Evolutionary conservation across 805 yeast species (phyloP).

Genomic region (Yarrowia sp.): DNA sequence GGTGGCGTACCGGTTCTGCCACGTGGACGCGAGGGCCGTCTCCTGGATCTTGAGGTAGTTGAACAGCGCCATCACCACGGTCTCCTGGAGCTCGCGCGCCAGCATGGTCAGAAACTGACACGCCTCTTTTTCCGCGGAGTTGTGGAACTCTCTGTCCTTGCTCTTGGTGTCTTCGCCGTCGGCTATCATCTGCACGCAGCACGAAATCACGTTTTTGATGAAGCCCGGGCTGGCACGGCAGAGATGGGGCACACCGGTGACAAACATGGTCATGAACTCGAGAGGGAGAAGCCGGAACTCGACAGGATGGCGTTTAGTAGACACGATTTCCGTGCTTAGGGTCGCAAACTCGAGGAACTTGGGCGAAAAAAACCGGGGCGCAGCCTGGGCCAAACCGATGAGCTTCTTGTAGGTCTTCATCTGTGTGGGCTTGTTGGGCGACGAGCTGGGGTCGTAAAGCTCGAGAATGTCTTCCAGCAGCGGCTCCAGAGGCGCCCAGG

Average conservation of each 20-base stretch:
- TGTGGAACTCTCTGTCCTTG: slow-evolving; percentile 19
- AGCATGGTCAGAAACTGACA: slow-evolving; percentile 33
- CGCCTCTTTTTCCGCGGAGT: slow-evolving; percentile 23
- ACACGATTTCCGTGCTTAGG: slow-evolving; percentile 23
- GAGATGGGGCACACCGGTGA: slow-evolving; percentile 28
- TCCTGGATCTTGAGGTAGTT: slow-evolving; percentile 30
- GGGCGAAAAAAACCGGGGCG: slow-evolving; percentile 19
- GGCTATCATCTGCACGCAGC: slow-evolving; percentile 29
- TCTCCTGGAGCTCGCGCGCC: slow-evolving; percentile 30
- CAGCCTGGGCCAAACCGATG: slow-evolving; percentile 23
- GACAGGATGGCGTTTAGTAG: slow-evolving; percentile 34
- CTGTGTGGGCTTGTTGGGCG: slow-evolving; percentile 23
- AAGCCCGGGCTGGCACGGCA: slow-evolving; percentile 35
- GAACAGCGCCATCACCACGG: slow-evolving; percentile 23
- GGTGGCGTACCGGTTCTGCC: slow-evolving; percentile 98
- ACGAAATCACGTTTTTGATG: slow-evolving; percentile 19
- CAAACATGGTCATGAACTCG: slow-evolving; percentile 37
- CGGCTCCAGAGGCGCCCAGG: slow-evolving; percentile 30
- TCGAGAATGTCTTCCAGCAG: slow-evolving; percentile 18
- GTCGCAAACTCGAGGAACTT: slow-evolving; percentile 21
- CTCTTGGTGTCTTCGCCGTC: slow-evolving; percentile 24
- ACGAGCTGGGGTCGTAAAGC: slow-evolving; percentile 25
- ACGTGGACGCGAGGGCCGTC: slow-evolving; percentile 47
- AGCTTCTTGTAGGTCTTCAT: slow-evolving; percentile 30
- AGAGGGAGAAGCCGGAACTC: slow-evolving; percentile 35